These are phyloP conservation scores for Fusarium transvaalense DNA, from an alignment of 2,329 filamentous ascomycete genomes.

Conservation along the genomic window DNA sequence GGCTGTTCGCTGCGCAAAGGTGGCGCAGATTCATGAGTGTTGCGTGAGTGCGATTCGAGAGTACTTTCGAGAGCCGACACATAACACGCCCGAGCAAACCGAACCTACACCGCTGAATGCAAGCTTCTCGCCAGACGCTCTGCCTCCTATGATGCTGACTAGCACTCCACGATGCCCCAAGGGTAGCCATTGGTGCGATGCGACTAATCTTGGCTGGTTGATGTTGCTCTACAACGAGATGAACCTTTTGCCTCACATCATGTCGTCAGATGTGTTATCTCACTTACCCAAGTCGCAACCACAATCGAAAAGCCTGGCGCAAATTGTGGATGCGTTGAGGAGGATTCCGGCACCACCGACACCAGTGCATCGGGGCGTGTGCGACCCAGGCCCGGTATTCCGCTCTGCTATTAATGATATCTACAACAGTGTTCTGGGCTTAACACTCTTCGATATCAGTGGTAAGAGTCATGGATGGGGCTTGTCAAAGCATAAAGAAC, in stretches of 20 bases:
- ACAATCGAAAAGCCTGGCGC: conserved; percentile 57
- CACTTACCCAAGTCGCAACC: conserved; percentile 45
- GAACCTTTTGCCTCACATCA: conserved; percentile 57
- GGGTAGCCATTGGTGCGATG: conserved; percentile 64
- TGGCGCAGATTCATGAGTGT: conserved; percentile 63
- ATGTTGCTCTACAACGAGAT: conserved; percentile 65
- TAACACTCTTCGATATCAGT: conserved; percentile 63
- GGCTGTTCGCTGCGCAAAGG: conserved; percentile 62
- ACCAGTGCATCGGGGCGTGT: conserved; percentile 58
- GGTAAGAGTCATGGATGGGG: conserved; percentile 64
- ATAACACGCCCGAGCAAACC: conserved; percentile 27
- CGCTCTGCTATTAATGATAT: conserved; percentile 63
- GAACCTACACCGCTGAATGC: conserved; percentile 41
- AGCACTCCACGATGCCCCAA: conserved; percentile 62
- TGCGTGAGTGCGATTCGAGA: conserved; percentile 61
- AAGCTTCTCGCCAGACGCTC: conserved; percentile 32
- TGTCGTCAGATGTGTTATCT: conserved; percentile 50
- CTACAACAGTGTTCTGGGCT: conserved; percentile 62
- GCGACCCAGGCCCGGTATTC: conserved; percentile 64
- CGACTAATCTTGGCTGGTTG: conserved; percentile 66
- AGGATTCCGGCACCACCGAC: conserved; percentile 60
- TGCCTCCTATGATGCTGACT: conserved; percentile 49
- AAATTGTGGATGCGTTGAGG: conserved; percentile 60
- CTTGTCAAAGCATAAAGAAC: conserved; percentile 56
- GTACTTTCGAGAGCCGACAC: conserved; percentile 55